Evolutionary conservation across 179 eudicot species (phyloP).

Genomic region (Patellifolia procumbens): DNA sequence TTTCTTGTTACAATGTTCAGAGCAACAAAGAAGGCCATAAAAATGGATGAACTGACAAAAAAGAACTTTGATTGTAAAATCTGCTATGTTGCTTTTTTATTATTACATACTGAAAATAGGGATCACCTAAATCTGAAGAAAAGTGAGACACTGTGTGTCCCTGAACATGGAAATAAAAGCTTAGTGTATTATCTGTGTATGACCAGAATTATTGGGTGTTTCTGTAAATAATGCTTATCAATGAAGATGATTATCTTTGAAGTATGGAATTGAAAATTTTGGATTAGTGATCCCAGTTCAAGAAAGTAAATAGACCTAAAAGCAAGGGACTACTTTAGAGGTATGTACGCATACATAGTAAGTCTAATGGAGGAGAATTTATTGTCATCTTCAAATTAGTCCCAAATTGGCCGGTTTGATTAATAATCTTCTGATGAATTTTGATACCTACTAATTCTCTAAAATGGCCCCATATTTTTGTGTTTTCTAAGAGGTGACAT

Average conservation of each 20-base stretch:
- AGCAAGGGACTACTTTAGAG: constrained; percentile 5
- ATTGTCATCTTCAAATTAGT: not conserved
- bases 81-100: constrained; percentile 3
- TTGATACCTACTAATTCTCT: no score
- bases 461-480: no score
- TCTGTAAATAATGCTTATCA: not conserved
- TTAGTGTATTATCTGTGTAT: no score
- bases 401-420: no score
- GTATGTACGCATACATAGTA: not conserved
- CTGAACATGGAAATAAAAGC: not conserved
- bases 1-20: not conserved
- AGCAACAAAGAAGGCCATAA: not conserved
- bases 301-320: not conserved
- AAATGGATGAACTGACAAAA: not conserved
- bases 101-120: constrained; percentile 1
- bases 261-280: not conserved
- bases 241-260: constrained; percentile 1
- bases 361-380: not conserved
- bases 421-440: no score
- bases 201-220: no score
- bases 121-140: constrained; percentile 19
- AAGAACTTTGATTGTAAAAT: constrained; percentile 22
- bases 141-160: not conserved
- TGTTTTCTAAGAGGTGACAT: no score
- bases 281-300: not conserved